Evolutionary conservation across 139 green algal genomes (phyloP).

Genomic region (Picocystis salinarum): DNA sequence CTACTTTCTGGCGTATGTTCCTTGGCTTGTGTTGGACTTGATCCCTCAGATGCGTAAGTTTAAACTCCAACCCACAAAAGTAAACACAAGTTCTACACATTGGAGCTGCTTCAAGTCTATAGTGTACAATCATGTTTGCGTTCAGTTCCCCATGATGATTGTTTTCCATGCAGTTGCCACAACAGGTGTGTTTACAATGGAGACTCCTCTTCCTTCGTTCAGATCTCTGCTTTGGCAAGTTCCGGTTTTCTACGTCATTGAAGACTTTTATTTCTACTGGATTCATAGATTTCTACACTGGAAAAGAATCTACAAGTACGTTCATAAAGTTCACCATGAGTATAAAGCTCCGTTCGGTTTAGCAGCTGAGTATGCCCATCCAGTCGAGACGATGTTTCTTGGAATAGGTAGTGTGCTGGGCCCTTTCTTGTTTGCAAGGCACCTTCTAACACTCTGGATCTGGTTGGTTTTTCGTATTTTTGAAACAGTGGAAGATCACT

Average conservation of each 20-base stretch:
- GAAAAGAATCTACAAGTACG: constrained; percentile 11
- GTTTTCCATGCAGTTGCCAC: constrained; percentile 16
- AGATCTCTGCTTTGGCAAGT: constrained; percentile 14
- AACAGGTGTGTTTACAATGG: constrained; percentile 13
- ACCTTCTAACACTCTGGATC: constrained; percentile 21
- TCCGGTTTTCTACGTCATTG: constrained; percentile 18
- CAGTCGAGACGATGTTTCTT: constrained; percentile 22
- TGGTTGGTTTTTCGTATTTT: constrained; percentile 20
- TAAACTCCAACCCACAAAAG: constrained; percentile 3
- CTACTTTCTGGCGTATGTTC: constrained; percentile 8
- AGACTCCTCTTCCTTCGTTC: constrained; percentile 10
- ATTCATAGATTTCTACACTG: constrained; percentile 20
- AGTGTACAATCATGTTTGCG: constrained; percentile 13
- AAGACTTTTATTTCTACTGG: constrained; percentile 31
- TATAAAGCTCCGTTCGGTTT: constrained; percentile 21
- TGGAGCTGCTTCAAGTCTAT: constrained; percentile 13
- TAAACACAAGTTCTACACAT: neutral
- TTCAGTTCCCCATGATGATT: constrained; percentile 22
- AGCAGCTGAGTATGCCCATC: constrained; percentile 21
- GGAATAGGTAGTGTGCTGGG: constrained; percentile 15
- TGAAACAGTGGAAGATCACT: constrained; percentile 19
- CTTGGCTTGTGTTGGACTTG: constrained; percentile 7
- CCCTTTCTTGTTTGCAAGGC: constrained; percentile 11
- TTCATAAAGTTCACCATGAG: constrained; percentile 21
- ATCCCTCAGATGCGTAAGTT: constrained; percentile 3